phyloP scores from a whole-genome alignment of 495 filamentous ascomycete genomes.

The Neurospora sp. region DNA sequence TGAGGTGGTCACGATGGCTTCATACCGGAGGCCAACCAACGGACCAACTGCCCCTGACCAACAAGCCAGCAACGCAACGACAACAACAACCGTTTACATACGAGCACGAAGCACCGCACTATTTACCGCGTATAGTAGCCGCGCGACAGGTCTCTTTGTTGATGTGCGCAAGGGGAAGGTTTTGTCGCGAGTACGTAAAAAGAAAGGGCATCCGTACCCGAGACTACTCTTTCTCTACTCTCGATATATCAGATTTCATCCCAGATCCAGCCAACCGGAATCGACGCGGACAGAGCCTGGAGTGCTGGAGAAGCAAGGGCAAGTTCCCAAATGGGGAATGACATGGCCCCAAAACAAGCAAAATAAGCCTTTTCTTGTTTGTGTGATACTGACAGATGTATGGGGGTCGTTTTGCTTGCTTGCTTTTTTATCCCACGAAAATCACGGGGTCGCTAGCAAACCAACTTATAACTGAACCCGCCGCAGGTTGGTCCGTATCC shows the following conservation, averaged over 20 bases:
- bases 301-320: not conserved
- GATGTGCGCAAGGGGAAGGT: not conserved
- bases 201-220: not conserved
- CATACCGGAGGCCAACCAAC: constrained; percentile 3
- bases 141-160: not conserved
- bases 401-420: not conserved
- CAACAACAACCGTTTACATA: not conserved
- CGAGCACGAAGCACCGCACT: not conserved
- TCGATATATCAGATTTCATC: not conserved
- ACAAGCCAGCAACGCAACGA: not conserved
- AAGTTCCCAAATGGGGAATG: not conserved
- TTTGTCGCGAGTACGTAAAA: not conserved
- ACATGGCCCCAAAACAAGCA: not conserved
- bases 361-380: not conserved
- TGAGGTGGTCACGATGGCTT: not conserved
- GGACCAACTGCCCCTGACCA: not conserved
- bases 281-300: not conserved
- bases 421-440: not conserved
- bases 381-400: not conserved
- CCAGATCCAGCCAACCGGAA: not conserved
- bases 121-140: not conserved
- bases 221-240: not conserved
- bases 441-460: not conserved
- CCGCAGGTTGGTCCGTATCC: not conserved
- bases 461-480: not conserved